Base-by-base conservation (phyloP, 169 alveolate species). In the Cryptosporidium ubiquitum region DNA sequence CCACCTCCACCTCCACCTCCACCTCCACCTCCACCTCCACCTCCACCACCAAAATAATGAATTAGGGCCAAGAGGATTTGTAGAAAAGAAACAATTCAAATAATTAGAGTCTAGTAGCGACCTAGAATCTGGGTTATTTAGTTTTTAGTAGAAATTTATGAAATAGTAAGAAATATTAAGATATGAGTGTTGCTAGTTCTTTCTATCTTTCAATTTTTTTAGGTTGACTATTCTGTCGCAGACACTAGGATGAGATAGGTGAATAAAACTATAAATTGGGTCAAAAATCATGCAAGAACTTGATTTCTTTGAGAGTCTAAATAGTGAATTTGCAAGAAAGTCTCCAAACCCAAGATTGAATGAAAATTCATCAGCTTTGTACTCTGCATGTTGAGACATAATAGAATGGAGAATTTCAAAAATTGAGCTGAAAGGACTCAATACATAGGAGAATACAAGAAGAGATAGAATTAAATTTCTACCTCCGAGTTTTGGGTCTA, bases 321-420 rank as follows among this genome's bases (percentile, higher is more conserved):
- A 79, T 18, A 79, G 35, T 12, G 79, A 58, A 18, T 68, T 7
- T 23, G 68, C 61, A 5, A 79, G 20, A 40, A 33, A 58, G 42
- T 79, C 49, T 0, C 79, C 73, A 64, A 79, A 49, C 39, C 89
- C 89, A 1, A 79, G 55, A 10, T 26, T 29, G 18, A 64, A 58
- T 9, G 79, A 79, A 16, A 40, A 79, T 14, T 79, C 75, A 39
- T 79, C 89, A 29, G 89, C 89, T 5, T 44, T 79, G 52, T 79
- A 79, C 44, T 79, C 89, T 39, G 23, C 10, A 39, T 61, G 12
- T 40, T 64, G 89, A 12, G 89, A 79, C 40, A 79, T 79, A 12
- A 33, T 61, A 7, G 68, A 60, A 5, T 37, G 47, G 16, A 60
- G 55, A 20, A 79, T 79, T 23, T 69, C 64, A 44, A 79, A 29